phyloP scores from a whole-genome alignment of 148 eudicot species.

The Cornus controversa region DNA sequence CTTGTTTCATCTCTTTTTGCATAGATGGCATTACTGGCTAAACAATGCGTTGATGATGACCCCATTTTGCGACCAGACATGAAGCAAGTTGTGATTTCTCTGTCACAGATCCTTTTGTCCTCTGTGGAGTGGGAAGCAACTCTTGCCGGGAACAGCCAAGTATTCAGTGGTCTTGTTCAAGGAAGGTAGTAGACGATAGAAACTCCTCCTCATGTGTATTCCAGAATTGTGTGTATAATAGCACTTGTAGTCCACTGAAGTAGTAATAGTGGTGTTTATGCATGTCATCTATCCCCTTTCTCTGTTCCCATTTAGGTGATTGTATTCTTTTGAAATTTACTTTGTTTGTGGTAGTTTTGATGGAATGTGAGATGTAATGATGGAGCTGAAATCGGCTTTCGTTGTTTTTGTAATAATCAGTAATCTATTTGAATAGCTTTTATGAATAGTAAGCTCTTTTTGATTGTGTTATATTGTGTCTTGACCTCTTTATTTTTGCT shows the following conservation, averaged over 20 bases:
- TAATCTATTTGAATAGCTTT: background rate
- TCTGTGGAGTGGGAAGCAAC: constrained; percentile 99
- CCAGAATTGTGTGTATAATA: background rate
- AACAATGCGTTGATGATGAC: constrained; percentile 92
- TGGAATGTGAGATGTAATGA: background rate
- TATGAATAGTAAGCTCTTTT: background rate
- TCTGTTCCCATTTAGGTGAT: background rate
- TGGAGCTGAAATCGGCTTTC: constrained; percentile 10
- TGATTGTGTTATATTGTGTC: background rate
- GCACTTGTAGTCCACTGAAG: background rate
- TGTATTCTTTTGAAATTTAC: background rate
- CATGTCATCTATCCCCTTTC: background rate
- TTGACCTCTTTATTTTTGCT: too few species aligned
- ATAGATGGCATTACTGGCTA: constrained; percentile 83
- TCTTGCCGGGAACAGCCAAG: constrained; percentile 98
- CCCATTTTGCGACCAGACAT: constrained; percentile 91
- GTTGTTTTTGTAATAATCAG: background rate
- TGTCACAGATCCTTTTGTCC: constrained; percentile 85
- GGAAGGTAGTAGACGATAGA: constrained; percentile 46
- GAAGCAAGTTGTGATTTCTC: constrained; percentile 87
- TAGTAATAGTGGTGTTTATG: background rate
- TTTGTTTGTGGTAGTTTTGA: background rate
- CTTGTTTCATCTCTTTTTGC: background rate
- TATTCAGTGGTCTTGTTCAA: constrained; percentile 95
- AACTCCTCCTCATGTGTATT: background rate